Evolutionary conservation across 139 green algal genomes (phyloP).

Genomic region (Auxenochlorella protothecoides): DNA sequence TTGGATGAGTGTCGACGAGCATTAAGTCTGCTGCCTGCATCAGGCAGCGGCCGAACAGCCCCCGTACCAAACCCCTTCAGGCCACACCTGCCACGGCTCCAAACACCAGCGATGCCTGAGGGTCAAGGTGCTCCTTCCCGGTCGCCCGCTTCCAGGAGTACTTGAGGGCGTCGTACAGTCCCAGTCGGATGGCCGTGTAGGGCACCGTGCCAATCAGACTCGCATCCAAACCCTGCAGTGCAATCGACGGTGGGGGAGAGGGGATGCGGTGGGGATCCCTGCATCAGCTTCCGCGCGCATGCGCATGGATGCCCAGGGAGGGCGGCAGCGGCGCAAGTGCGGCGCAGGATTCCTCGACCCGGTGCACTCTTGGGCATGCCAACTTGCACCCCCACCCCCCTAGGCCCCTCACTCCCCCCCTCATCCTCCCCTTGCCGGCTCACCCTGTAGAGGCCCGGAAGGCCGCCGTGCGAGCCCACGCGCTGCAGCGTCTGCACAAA

Average conservation of each 20-base stretch:
- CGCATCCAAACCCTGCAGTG: slow-evolving; percentile 25
- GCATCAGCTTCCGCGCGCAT: too few relatives aligned
- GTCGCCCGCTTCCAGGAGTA: slow-evolving; percentile 5
- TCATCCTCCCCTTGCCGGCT: neutral
- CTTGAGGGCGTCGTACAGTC: slow-evolving; percentile 28
- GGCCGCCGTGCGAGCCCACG: slow-evolving; percentile 46
- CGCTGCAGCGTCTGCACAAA: slow-evolving; percentile 32
- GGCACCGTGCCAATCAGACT: slow-evolving; percentile 27
- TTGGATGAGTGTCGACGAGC: too few relatives aligned
- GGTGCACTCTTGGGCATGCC: neutral
- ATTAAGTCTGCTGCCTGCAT: neutral
- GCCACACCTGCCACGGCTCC: slow-evolving; percentile 19
- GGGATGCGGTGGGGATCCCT: neutral
- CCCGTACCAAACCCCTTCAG: neutral
- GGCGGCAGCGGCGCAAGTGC: too few relatives aligned
- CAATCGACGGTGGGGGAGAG: neutral
- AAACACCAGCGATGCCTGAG: slow-evolving; percentile 13
- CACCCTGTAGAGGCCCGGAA: slow-evolving; percentile 48
- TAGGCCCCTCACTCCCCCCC: neutral
- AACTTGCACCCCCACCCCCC: neutral
- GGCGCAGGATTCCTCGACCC: too few relatives aligned
- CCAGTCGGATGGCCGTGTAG: slow-evolving; percentile 28
- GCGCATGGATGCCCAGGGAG: too few relatives aligned
- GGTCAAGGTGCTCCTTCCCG: slow-evolving; percentile 18
- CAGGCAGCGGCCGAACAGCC: neutral